These are phyloP conservation scores for Saccharomycopsis capsularis DNA, from an alignment of 805 yeast genomes.

Conservation along the genomic window DNA sequence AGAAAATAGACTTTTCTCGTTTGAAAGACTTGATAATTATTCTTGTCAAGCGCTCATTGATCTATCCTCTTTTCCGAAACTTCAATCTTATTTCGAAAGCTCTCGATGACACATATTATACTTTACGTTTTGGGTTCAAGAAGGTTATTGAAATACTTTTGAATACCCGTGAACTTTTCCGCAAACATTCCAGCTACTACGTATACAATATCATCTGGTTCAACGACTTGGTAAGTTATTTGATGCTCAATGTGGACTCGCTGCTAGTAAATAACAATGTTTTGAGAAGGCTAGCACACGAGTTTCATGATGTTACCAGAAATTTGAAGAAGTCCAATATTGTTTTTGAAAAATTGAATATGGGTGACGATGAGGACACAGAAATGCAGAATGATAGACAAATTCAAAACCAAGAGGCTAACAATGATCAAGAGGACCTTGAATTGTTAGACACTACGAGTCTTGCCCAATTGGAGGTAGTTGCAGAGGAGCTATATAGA, in stretches of 20 bases:
- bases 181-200: constrained; percentile 78
- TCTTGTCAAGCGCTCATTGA: constrained; percentile 62
- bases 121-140: constrained; percentile 63
- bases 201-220: constrained; percentile 72
- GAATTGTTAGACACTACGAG: constrained; percentile 10
- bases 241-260: constrained; percentile 49
- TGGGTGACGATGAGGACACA: constrained; percentile 12
- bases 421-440: not conserved
- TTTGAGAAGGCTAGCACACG: constrained; percentile 5
- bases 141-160: constrained; percentile 54
- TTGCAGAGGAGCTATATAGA: constrained; percentile 19
- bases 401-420: not conserved
- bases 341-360: constrained; percentile 16
- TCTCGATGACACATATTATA: constrained; percentile 68
- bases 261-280: constrained; percentile 23
- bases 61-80: constrained; percentile 75
- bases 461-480: constrained; percentile 12
- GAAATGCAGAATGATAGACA: constrained; percentile 1
- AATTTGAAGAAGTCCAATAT: constrained; percentile 5
- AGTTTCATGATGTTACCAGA: not conserved
- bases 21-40: constrained; percentile 53
- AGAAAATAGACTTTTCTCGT: not conserved
- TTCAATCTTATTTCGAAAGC: constrained; percentile 51
- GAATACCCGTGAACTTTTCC: constrained; percentile 60
- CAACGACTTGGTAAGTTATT: constrained; percentile 75